A percentile compares a stretch with the other conserved stretches of the same genome.
Evolutionary conservation across 2,329 filamentous ascomycete species (phyloP).

Genomic region (Stachybotrys echinatus): DNA sequence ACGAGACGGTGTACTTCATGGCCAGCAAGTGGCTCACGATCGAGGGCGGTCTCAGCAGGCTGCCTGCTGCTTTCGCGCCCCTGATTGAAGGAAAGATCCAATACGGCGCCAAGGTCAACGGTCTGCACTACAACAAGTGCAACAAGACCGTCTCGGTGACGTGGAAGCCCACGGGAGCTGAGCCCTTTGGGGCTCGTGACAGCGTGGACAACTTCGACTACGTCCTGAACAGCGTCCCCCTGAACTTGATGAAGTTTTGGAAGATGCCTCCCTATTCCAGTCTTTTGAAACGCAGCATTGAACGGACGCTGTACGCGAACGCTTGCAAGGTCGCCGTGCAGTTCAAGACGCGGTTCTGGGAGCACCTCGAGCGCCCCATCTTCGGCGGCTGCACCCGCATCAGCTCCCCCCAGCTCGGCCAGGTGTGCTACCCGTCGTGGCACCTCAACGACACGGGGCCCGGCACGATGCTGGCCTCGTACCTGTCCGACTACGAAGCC

Average conservation of each 20-base stretch:
- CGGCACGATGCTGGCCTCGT: slow-evolving; percentile 6
- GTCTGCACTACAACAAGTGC: slow-evolving; percentile 14
- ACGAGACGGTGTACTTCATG: slow-evolving; percentile 18
- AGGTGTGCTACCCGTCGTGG: slow-evolving; percentile 13
- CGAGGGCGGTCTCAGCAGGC: slow-evolving; percentile 26
- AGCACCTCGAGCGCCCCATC: slow-evolving; percentile 19
- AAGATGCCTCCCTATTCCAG: slow-evolving; percentile 27
- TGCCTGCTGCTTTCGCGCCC: slow-evolving; percentile 27
- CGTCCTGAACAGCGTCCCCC: slow-evolving; percentile 28
- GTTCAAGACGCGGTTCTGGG: slow-evolving; percentile 44
- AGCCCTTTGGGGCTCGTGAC: slow-evolving; percentile 14
- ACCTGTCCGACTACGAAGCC: slow-evolving; percentile 12
- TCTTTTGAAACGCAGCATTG: slow-evolving; percentile 17
- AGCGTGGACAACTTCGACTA: slow-evolving; percentile 29
- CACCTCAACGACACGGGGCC: slow-evolving; percentile 13
- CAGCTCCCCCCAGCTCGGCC: slow-evolving; percentile 8
- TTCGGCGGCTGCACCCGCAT: slow-evolving; percentile 35
- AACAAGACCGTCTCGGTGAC: slow-evolving; percentile 13
- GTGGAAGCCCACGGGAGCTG: slow-evolving; percentile 11
- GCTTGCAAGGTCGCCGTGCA: slow-evolving; percentile 43
- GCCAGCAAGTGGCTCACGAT: slow-evolving; percentile 20
- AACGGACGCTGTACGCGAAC: slow-evolving; percentile 17
- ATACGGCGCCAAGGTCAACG: slow-evolving; percentile 15
- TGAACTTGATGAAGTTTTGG: slow-evolving; percentile 31
- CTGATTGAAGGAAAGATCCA: slow-evolving; percentile 18